A percentile compares a stretch with the other conserved stretches of the same genome.
phyloP scores from a whole-genome alignment of 176 grass and related monocot species.

The Carex cristatella region DNA sequence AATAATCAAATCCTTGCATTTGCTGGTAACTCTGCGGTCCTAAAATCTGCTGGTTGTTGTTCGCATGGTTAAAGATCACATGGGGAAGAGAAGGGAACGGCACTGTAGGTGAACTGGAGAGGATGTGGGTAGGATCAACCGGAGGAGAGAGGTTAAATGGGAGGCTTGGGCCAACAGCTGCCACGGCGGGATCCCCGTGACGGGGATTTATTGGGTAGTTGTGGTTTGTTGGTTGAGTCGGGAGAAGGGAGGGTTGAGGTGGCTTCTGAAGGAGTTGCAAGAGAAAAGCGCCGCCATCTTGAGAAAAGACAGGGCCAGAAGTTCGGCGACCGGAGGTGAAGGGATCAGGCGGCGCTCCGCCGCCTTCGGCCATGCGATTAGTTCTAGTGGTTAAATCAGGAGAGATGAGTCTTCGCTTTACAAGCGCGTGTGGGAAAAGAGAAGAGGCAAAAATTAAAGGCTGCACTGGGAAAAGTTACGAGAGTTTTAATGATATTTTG shows the following conservation, averaged over 20 bases:
- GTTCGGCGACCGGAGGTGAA: background rate
- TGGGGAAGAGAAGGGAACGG: slow-evolving; percentile 3
- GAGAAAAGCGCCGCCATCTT: slow-evolving; percentile 18
- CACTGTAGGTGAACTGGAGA: slow-evolving; percentile 22
- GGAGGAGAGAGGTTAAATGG: slow-evolving; percentile 8
- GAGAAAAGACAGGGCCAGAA: background rate
- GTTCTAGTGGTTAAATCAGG: background rate
- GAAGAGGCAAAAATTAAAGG: background rate
- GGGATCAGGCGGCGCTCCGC: background rate
- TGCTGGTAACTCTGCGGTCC: background rate
- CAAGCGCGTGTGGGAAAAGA: background rate
- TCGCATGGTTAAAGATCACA: background rate
- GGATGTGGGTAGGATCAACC: slow-evolving; percentile 7
- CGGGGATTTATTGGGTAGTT: slow-evolving; percentile 2
- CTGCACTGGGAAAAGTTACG: background rate
- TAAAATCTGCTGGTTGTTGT: slow-evolving; percentile 8
- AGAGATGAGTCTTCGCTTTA: background rate
- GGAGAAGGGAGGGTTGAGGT: slow-evolving; percentile 1
- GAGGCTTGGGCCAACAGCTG: background rate
- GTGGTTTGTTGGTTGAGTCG: background rate
- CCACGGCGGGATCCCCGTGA: slow-evolving; percentile 19
- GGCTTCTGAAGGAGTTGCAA: slow-evolving; percentile 16
- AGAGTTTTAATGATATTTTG: background rate
- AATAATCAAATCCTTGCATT: slow-evolving; percentile 11
- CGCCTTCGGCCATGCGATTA: slow-evolving; percentile 18